Percentiles rank a stretch among this genome's conserved stretches.
Conservation (phyloP, 2,329 filamentous ascomycete species). For the Trichoderma hamatum region DNA sequence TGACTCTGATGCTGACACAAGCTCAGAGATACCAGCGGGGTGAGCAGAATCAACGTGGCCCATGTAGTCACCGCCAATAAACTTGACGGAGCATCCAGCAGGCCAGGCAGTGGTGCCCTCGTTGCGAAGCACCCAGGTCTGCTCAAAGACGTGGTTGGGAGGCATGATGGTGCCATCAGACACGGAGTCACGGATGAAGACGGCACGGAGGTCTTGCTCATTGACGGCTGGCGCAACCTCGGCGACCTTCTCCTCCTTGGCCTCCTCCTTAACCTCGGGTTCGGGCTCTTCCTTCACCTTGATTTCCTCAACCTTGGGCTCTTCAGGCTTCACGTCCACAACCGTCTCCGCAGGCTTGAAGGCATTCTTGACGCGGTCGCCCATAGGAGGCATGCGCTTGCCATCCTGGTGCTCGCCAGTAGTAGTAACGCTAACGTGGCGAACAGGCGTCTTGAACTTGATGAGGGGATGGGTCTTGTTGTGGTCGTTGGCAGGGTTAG, state of each 20-base stretch:
- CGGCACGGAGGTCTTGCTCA: slow-evolving; percentile 49
- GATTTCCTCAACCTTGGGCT: slow-evolving; percentile 39
- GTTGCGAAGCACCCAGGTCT: slow-evolving; percentile 91
- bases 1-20: slow-evolving; percentile 79
- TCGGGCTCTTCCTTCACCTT: slow-evolving; percentile 33
- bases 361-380: slow-evolving; percentile 57
- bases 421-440: slow-evolving; percentile 84
- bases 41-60: slow-evolving; percentile 81
- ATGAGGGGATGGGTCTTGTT: slow-evolving; percentile 96
- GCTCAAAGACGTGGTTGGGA: slow-evolving; percentile 75
- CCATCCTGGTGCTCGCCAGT: slow-evolving; percentile 75
- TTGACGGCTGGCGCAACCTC: slow-evolving; percentile 30
- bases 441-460: slow-evolving; percentile 93
- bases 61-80: slow-evolving; percentile 95
- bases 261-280: slow-evolving; percentile 25
- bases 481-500: slow-evolving; percentile 79
- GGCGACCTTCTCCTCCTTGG: slow-evolving; percentile 33
- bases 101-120: slow-evolving; percentile 81
- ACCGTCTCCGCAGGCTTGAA: slow-evolving; percentile 62
- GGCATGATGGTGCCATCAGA: slow-evolving; percentile 74
- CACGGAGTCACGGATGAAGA: slow-evolving; percentile 78
- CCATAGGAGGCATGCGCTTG: slow-evolving; percentile 67
- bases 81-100: slow-evolving; percentile 84
- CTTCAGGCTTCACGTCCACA: slow-evolving; percentile 69
- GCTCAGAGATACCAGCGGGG: slow-evolving; percentile 75